Percentiles rank a stretch among this genome's conserved stretches.
Evolutionary conservation across 2,329 filamentous ascomycete genomes (phyloP).

Genomic region (Fusarium ambrosium): DNA sequence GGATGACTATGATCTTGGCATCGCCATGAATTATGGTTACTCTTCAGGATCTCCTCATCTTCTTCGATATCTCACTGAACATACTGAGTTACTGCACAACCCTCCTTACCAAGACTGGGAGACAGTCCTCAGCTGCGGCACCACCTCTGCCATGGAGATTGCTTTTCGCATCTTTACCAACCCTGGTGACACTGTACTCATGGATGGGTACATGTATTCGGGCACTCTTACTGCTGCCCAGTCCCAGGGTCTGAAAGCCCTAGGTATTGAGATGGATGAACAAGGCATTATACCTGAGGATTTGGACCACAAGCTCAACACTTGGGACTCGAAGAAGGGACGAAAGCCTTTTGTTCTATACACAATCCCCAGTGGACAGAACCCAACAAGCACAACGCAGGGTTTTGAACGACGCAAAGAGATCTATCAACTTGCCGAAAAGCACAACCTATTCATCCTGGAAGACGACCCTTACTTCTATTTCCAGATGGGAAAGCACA

Average conservation of each 20-base stretch:
- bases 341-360: neutral
- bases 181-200: conserved; percentile 75
- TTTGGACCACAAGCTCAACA: neutral
- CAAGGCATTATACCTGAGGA: neutral
- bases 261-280: neutral
- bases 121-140: conserved; percentile 75
- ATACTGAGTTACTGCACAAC: conserved; percentile 80
- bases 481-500: neutral
- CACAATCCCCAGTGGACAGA: neutral
- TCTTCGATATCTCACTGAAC: conserved; percentile 79
- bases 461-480: neutral
- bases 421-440: neutral
- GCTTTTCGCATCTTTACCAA: conserved; percentile 73
- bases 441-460: neutral
- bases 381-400: neutral
- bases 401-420: neutral
- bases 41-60: conserved; percentile 78
- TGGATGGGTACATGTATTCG: conserved; percentile 68
- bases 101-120: conserved; percentile 82
- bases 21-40: conserved; percentile 82
- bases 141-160: conserved; percentile 77
- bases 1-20: conserved; percentile 47
- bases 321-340: neutral
- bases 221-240: conserved; percentile 9
- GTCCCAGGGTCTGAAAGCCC: neutral